phyloP scores from a whole-genome alignment of 768 basidiomycete species.

The Agaricus subrufescens region DNA sequence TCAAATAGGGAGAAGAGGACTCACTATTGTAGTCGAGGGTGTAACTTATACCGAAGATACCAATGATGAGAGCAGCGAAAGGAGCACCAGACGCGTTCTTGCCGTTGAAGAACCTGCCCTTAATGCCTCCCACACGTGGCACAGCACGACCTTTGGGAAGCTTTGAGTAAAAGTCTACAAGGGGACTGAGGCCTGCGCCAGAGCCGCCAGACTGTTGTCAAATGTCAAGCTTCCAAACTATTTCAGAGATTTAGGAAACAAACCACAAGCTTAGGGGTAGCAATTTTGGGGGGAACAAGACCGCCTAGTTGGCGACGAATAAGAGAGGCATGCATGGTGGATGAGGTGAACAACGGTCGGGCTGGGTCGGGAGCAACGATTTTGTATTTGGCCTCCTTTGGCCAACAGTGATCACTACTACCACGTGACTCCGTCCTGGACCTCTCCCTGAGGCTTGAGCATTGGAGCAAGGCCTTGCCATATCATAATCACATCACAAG shows the following conservation, averaged over 20 bases:
- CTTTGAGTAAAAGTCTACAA: slow-evolving; percentile 93
- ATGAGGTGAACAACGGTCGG: slow-evolving; percentile 22
- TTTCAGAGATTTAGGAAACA: slow-evolving; percentile 20
- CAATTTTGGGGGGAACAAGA: slow-evolving; percentile 92
- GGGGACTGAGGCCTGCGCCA: slow-evolving; percentile 73
- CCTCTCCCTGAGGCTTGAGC: no score
- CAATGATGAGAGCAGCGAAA: slow-evolving; percentile 55
- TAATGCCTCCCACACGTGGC: slow-evolving; percentile 59
- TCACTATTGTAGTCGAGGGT: slow-evolving; percentile 87
- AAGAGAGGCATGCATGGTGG: slow-evolving; percentile 42
- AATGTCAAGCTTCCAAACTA: background rate
- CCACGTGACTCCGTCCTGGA: background rate
- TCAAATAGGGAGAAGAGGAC: slow-evolving; percentile 27
- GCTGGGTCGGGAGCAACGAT: slow-evolving; percentile 19
- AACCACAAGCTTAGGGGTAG: slow-evolving; percentile 81
- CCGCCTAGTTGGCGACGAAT: slow-evolving; percentile 78
- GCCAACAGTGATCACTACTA: slow-evolving; percentile 3
- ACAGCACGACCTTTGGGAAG: slow-evolving; percentile 86
- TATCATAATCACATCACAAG: no score
- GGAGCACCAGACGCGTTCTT: slow-evolving; percentile 79
- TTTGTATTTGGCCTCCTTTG: slow-evolving; percentile 16
- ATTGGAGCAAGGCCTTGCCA: no score
- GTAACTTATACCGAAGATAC: slow-evolving; percentile 75
- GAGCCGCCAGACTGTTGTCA: slow-evolving; percentile 66
- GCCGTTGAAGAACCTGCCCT: slow-evolving; percentile 79